Base-by-base conservation (phyloP, 768 basidiomycete species). In the Galerina marginata region DNA sequence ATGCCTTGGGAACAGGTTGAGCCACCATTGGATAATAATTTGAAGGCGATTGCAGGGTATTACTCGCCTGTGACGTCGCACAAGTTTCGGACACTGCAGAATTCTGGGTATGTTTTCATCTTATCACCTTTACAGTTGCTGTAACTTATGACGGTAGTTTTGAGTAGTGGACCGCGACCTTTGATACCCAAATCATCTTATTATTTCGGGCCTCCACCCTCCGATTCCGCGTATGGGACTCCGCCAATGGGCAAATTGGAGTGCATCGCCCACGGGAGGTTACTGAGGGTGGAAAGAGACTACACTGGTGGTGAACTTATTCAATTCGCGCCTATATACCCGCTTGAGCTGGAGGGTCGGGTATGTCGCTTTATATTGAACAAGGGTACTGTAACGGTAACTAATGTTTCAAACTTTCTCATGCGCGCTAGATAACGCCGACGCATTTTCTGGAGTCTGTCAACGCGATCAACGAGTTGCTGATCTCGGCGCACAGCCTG, bases 231-330 rank as follows among this genome's bases (percentile, higher is more conserved):
- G 29, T 97, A 86, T 71, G 92, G 93, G 2, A 92, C 90, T 0
- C 75, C 81, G 2, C 93, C 93, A 9, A 76, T 90, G 6, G 96
- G 1, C 88, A 89, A 53, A 90, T 99, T 58, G 96, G 95, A 2
- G 75, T 89, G 23, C 93, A 97, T 71, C 88, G 93, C 66, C 96
- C 96, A 14, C 87, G 96, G 54, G 96, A 98, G 77, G 86, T 99
- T 99, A 59, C 78, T 99, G 53, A 82, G 96, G 46, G 79, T 99
- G 43, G 96, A 99, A 74, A 79, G 97, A 54, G 97, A 99, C 73
- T 99, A 97, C 72, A 85, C 80, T 12, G 88, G 89, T 0, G 97
- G 96, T 2, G 96, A 99, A 71, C 79, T 96, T 6, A 84, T 88
- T 33, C 96, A 98, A 75, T 97, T 99, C 73, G 83, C 92, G 37